These are phyloP conservation scores for Hanseniaspora uvarum DNA, from an alignment of 1,139 yeast genomes.

Conservation along the genomic window DNA sequence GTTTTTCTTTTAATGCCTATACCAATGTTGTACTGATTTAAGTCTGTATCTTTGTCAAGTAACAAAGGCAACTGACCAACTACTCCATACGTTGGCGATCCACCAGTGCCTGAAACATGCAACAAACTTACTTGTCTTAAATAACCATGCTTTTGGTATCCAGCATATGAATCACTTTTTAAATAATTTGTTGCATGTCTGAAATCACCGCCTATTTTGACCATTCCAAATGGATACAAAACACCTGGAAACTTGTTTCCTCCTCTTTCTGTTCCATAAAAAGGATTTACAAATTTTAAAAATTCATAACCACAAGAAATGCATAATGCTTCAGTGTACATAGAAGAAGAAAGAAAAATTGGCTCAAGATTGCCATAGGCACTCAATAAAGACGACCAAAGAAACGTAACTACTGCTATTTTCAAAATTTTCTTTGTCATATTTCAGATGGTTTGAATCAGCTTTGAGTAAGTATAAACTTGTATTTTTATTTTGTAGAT, in stretches of 20 bases:
- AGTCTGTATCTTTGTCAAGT: background rate
- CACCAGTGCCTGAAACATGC: slow-evolving; percentile 39
- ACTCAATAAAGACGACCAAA: background rate
- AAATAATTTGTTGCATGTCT: slow-evolving; percentile 21
- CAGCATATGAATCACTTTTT: slow-evolving; percentile 31
- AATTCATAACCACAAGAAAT: slow-evolving; percentile 9
- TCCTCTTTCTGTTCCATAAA: slow-evolving; percentile 34
- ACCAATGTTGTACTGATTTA: slow-evolving; percentile 17
- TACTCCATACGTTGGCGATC: slow-evolving; percentile 35
- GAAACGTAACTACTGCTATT: background rate
- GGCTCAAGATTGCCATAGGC: background rate
- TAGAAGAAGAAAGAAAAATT: background rate
- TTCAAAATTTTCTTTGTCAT: no score
- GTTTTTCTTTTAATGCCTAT: slow-evolving; percentile 23
- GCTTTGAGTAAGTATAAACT: no score
- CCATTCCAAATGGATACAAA: slow-evolving; percentile 36
- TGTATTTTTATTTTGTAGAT: no score
- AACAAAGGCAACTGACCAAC: slow-evolving; percentile 31
- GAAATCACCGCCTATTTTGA: slow-evolving; percentile 34
- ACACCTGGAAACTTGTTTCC: slow-evolving; percentile 37
- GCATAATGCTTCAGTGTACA: background rate
- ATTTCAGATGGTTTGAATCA: no score
- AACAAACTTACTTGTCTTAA: slow-evolving; percentile 35
- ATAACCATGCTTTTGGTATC: slow-evolving; percentile 32
- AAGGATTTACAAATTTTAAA: slow-evolving; percentile 27